These are phyloP conservation scores for Hypoxylon sp. DNA, from an alignment of 2,329 filamentous ascomycete species.

Conservation along the genomic window DNA sequence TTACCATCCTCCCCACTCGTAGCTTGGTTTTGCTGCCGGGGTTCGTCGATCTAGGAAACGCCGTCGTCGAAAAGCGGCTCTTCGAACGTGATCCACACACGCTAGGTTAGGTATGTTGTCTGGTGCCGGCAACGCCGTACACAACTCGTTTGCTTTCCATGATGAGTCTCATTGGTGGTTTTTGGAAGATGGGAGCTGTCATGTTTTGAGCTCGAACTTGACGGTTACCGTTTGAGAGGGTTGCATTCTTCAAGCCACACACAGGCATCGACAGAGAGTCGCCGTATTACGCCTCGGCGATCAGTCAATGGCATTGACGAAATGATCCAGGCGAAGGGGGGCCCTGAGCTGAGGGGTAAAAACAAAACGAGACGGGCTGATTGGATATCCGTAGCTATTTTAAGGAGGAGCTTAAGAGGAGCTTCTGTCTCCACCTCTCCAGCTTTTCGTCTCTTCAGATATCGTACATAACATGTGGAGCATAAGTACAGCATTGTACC, in stretches of 20 bases:
- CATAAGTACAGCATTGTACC: constrained; percentile 8
- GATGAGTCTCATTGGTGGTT: constrained; percentile 2
- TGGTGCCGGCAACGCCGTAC: constrained; percentile 21
- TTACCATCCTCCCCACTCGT: constrained; percentile 14
- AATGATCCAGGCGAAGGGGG: constrained; percentile 13
- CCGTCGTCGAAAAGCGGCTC: constrained; percentile 5
- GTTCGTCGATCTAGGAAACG: constrained; percentile 1
- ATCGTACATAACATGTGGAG: neutral
- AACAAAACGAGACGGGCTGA: neutral
- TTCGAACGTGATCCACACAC: constrained; percentile 8
- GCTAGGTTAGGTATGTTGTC: constrained; percentile 23
- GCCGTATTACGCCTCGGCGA: constrained; percentile 15
- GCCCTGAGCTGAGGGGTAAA: constrained; percentile 28
- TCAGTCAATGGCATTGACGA: constrained; percentile 21
- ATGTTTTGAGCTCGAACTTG: neutral
- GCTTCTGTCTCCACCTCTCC: constrained; percentile 23
- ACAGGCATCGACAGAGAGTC: constrained; percentile 9
- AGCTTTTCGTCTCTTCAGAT: constrained; percentile 9
- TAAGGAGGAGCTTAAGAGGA: constrained; percentile 27
- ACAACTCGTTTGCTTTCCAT: neutral
- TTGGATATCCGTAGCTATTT: constrained; percentile 27
- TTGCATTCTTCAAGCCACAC: constrained; percentile 28
- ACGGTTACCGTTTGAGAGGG: constrained; percentile 6
- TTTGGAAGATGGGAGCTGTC: neutral
- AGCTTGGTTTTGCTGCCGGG: constrained; percentile 10